These are phyloP conservation scores for Schoenoplectus tabernaemontani DNA, from an alignment of 202 grass and related monocot species.

Conservation along the genomic window DNA sequence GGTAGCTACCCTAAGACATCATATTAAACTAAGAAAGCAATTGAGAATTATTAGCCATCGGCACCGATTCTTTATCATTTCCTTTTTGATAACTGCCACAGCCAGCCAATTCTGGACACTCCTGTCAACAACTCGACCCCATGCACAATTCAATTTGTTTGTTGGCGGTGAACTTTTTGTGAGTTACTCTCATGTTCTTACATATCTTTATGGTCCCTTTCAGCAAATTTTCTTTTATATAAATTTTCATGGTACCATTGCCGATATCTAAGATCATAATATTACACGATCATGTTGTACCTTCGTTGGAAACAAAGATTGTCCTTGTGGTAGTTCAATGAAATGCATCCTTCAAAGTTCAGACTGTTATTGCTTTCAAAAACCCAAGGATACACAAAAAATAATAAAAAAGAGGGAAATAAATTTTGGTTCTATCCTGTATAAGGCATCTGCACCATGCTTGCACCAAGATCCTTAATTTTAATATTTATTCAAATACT, in stretches of 20 bases:
- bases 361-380: not conserved
- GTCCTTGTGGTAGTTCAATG: not conserved
- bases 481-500: not conserved
- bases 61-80: slow-evolving; percentile 67
- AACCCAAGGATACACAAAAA: not conserved
- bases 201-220: not conserved
- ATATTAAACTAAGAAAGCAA: slow-evolving; percentile 50
- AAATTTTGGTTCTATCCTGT: not conserved
- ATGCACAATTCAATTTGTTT: slow-evolving; percentile 48
- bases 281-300: not conserved
- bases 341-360: not conserved
- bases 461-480: not conserved
- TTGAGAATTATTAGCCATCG: slow-evolving; percentile 71
- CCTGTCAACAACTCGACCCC: slow-evolving; percentile 45
- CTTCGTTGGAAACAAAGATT: not conserved
- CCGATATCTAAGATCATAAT: not conserved
- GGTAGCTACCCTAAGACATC: slow-evolving; percentile 46
- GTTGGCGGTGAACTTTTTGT: slow-evolving; percentile 72
- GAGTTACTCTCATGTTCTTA: not conserved
- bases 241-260: not conserved
- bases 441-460: not conserved
- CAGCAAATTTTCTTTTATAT: not conserved
- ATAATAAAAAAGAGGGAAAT: not conserved
- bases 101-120: slow-evolving; percentile 67
- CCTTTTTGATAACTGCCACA: slow-evolving; percentile 48